These are phyloP conservation scores for Grosmannia huntii DNA, from an alignment of 2,329 filamentous ascomycete genomes.

Conservation along the genomic window DNA sequence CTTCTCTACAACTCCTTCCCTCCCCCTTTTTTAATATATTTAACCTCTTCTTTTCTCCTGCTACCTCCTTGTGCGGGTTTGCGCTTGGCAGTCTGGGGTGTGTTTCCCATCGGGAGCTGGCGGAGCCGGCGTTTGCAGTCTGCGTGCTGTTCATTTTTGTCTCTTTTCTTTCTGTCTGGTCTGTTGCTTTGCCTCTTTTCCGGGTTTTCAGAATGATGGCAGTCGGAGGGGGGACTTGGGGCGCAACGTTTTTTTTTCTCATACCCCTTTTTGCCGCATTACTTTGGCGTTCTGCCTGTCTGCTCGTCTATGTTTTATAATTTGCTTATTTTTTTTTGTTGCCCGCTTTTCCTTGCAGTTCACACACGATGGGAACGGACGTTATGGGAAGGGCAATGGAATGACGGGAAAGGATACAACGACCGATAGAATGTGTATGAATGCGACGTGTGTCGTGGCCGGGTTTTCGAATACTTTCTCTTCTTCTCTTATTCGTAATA, in stretches of 20 bases:
- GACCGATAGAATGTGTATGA: slow-evolving; percentile 1
- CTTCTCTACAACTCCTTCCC: neutral
- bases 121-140: neutral
- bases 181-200: neutral
- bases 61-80: neutral
- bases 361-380: neutral
- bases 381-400: neutral
- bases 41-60: neutral
- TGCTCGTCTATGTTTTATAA: neutral
- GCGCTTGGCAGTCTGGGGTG: neutral
- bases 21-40: neutral
- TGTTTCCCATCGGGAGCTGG: neutral
- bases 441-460: neutral
- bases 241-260: neutral
- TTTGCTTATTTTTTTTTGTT: neutral
- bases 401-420: neutral
- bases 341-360: neutral
- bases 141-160: neutral
- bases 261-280: slow-evolving; percentile 5
- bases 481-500: neutral
- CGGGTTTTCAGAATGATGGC: neutral
- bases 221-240: neutral
- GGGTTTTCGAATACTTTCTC: neutral
- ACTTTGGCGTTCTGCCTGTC: neutral
- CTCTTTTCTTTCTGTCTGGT: neutral